phyloP scores from a whole-genome alignment of 2,329 filamentous ascomycete species.

The Verticillium zaregamsianum region DNA sequence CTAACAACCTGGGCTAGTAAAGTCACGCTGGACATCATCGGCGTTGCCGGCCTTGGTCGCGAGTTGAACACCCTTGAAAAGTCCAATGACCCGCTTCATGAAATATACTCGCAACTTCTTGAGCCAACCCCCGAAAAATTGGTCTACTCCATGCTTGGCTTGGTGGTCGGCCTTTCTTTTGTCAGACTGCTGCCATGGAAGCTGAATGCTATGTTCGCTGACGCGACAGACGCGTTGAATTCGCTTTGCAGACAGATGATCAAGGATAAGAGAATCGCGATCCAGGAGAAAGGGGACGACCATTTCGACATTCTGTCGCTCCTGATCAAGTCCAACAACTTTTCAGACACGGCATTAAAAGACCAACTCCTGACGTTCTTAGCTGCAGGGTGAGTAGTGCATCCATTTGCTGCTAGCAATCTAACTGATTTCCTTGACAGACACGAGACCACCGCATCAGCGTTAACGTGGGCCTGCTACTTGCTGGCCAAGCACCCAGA shows the following conservation, averaged over 20 bases:
- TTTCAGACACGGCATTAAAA: slow-evolving; percentile 46
- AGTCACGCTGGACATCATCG: slow-evolving; percentile 57
- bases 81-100: slow-evolving; percentile 33
- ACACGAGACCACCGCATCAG: slow-evolving; percentile 63
- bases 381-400: slow-evolving; percentile 42
- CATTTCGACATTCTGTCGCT: slow-evolving; percentile 62
- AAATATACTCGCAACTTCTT: slow-evolving; percentile 40
- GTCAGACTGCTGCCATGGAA: slow-evolving; percentile 40
- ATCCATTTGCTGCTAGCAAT: background rate
- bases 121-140: slow-evolving; percentile 41
- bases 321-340: slow-evolving; percentile 46
- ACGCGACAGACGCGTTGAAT: slow-evolving; percentile 28
- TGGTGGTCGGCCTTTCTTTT: slow-evolving; percentile 29
- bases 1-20: slow-evolving; percentile 46
- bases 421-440: slow-evolving; percentile 12
- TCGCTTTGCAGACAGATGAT: slow-evolving; percentile 41
- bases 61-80: slow-evolving; percentile 43
- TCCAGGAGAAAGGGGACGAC: slow-evolving; percentile 34
- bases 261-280: slow-evolving; percentile 42
- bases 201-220: slow-evolving; percentile 34
- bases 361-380: slow-evolving; percentile 54
- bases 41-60: slow-evolving; percentile 51
- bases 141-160: slow-evolving; percentile 33
- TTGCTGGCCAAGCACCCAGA: slow-evolving; percentile 55
- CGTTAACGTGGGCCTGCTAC: slow-evolving; percentile 60